Evolutionary conservation across 805 yeast genomes (phyloP).

Genomic region (Yamadazyma kitorensis): DNA sequence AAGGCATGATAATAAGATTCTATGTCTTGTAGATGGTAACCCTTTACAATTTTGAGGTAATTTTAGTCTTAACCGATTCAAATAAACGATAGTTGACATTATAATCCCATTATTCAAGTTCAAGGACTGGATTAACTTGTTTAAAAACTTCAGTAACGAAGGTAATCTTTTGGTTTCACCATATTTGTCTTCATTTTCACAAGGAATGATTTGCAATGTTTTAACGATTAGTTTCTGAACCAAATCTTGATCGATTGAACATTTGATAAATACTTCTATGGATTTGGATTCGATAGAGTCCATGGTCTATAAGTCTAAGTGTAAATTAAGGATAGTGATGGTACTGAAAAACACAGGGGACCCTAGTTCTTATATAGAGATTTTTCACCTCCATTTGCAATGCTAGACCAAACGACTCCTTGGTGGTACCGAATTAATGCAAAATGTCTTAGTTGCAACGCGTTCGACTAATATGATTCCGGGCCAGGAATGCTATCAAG

Average conservation of each 20-base stretch:
- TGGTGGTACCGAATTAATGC: too few relatives aligned
- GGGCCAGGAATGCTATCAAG: too few relatives aligned
- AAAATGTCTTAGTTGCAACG: too few relatives aligned
- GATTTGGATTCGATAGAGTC: slow-evolving; percentile 44
- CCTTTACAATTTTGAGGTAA: slow-evolving; percentile 74
- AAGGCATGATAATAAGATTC: slow-evolving; percentile 72
- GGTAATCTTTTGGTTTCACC: slow-evolving; percentile 49
- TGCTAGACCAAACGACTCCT: too few relatives aligned
- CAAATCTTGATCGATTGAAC: slow-evolving; percentile 68
- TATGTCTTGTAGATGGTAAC: slow-evolving; percentile 74
- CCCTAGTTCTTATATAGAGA: too few relatives aligned
- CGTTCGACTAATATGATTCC: too few relatives aligned
- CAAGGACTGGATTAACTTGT: slow-evolving; percentile 67
- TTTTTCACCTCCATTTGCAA: too few relatives aligned
- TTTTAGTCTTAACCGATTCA: slow-evolving; percentile 56
- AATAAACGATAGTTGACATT: slow-evolving; percentile 67
- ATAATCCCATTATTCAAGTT: slow-evolving; percentile 80
- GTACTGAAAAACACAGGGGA: too few relatives aligned
- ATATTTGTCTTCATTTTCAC: slow-evolving; percentile 33
- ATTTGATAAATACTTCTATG: slow-evolving; percentile 22
- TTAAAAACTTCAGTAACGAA: slow-evolving; percentile 71
- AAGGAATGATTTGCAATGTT: slow-evolving; percentile 66
- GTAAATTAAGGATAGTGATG: too few relatives aligned
- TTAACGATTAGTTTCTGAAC: slow-evolving; percentile 63
- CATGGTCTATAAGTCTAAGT: slow-evolving; percentile 5